Conservation (phyloP, 1,284 basidiomycete genomes). For the Ceratobasidium sp. region DNA sequence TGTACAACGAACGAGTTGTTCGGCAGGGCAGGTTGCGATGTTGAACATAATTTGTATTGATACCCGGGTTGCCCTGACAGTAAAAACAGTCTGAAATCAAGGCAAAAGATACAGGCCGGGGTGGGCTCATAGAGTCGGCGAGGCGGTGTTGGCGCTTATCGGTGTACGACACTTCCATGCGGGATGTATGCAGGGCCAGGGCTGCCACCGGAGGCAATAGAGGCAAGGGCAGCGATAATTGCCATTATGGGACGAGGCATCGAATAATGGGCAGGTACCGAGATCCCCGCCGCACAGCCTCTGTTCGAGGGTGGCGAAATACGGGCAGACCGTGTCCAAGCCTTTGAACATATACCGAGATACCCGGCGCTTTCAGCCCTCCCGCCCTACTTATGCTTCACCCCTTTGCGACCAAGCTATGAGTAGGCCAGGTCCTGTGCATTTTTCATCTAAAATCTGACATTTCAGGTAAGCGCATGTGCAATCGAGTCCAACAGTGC, state of each 20-base stretch:
- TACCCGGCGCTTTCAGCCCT: conserved; percentile 25
- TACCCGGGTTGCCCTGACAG: conserved; percentile 4
- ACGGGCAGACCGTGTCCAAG: conserved; percentile 10
- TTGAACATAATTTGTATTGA: background rate
- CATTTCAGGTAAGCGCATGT: conserved; percentile 23
- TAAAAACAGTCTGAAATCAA: conserved; percentile 13
- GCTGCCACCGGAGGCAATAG: background rate
- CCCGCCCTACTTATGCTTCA: conserved; percentile 26
- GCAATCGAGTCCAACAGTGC: background rate
- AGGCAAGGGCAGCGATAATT: background rate
- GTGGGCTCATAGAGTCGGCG: background rate
- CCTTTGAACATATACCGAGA: conserved; percentile 30
- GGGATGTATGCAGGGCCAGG: background rate
- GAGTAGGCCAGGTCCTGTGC: background rate
- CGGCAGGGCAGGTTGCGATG: conserved; percentile 1
- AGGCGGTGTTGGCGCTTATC: conserved; percentile 17
- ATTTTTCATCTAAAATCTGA: conserved; percentile 13
- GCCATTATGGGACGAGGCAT: conserved; percentile 3
- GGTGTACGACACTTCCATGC: background rate
- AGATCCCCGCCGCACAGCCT: conserved; percentile 42
- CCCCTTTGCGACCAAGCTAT: conserved; percentile 12
- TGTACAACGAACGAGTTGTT: background rate
- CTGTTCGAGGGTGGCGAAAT: conserved; percentile 22
- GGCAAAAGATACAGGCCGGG: background rate
- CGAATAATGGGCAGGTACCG: background rate